Conservation (phyloP, 805 yeast genomes). For the Ogataea chonburiensis region DNA sequence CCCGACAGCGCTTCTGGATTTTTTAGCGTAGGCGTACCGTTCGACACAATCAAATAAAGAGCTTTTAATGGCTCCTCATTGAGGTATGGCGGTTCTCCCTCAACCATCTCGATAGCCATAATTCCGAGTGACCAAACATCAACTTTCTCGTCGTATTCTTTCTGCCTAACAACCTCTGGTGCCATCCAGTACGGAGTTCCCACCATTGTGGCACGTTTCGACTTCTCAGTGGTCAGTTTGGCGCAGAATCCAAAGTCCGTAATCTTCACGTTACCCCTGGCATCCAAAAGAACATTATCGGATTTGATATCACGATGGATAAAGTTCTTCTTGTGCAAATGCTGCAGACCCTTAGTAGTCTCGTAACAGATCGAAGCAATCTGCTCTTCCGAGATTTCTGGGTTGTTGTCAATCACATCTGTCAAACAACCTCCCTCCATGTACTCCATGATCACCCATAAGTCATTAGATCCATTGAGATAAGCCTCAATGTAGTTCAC, state of each 20-base stretch:
- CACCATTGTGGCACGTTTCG: constrained; percentile 95
- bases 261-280: constrained; percentile 81
- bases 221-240: constrained; percentile 73
- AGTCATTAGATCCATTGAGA: constrained; percentile 70
- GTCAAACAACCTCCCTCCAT: constrained; percentile 99
- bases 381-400: constrained; percentile 76
- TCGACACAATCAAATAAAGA: constrained; percentile 88
- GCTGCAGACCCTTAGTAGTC: constrained; percentile 87
- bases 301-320: constrained; percentile 97
- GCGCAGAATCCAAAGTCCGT: constrained; percentile 98
- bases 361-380: constrained; percentile 90
- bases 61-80: constrained; percentile 96
- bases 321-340: constrained; percentile 86
- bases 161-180: constrained; percentile 93
- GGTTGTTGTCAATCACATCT: constrained; percentile 90
- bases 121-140: constrained; percentile 98
- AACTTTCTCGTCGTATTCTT: constrained; percentile 94
- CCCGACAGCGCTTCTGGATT: constrained; percentile 73
- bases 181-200: constrained; percentile 99
- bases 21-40: constrained; percentile 92
- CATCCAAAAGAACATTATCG: constrained; percentile 85
- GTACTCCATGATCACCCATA: constrained; percentile 99
- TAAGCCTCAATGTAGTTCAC: constrained; percentile 94
- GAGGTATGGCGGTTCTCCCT: constrained; percentile 97
- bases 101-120: constrained; percentile 98